phyloP scores from a whole-genome alignment of 2,329 filamentous ascomycete species.

The Aspergillus quadricinctus region DNA sequence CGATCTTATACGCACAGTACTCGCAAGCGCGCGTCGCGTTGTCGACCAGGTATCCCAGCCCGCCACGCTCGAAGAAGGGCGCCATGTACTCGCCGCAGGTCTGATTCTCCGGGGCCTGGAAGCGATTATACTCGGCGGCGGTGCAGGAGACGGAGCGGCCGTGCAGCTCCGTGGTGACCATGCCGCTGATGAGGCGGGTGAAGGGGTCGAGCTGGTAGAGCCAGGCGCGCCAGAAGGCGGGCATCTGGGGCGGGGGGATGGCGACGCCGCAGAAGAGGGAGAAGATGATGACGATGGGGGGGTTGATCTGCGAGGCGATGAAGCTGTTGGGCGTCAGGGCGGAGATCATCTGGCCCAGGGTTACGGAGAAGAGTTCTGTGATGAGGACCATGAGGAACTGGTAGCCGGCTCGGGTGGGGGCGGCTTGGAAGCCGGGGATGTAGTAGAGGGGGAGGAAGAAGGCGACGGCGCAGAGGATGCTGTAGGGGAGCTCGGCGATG shows the following conservation, averaged over 20 bases:
- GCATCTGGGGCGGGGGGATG: slow-evolving; percentile 73
- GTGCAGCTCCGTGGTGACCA: slow-evolving; percentile 74
- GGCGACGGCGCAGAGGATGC: slow-evolving; percentile 68
- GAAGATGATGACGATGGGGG: slow-evolving; percentile 78
- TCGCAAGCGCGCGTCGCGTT: slow-evolving; percentile 64
- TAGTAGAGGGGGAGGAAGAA: slow-evolving; percentile 86
- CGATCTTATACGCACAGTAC: slow-evolving; percentile 77
- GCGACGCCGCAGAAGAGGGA: slow-evolving; percentile 84
- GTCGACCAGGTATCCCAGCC: slow-evolving; percentile 65
- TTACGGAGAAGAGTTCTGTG: slow-evolving; percentile 80
- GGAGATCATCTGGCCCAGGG: slow-evolving; percentile 70
- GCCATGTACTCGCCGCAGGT: slow-evolving; percentile 74
- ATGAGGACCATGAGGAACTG: slow-evolving; percentile 82
- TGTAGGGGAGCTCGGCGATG: slow-evolving; percentile 81
- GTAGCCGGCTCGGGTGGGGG: slow-evolving; percentile 67
- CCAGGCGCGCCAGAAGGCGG: slow-evolving; percentile 73
- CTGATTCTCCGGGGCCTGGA: slow-evolving; percentile 61
- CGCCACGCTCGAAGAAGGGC: slow-evolving; percentile 64
- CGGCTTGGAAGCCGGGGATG: slow-evolving; percentile 67
- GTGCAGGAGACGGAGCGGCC: slow-evolving; percentile 59
- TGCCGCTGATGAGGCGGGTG: slow-evolving; percentile 74
- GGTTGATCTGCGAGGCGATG: slow-evolving; percentile 74
- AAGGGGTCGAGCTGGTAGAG: slow-evolving; percentile 80
- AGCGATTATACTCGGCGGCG: slow-evolving; percentile 59
- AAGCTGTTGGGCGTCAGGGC: slow-evolving; percentile 74